Conservation (phyloP, 345 rosid genomes). For the Passiflora organensis region DNA sequence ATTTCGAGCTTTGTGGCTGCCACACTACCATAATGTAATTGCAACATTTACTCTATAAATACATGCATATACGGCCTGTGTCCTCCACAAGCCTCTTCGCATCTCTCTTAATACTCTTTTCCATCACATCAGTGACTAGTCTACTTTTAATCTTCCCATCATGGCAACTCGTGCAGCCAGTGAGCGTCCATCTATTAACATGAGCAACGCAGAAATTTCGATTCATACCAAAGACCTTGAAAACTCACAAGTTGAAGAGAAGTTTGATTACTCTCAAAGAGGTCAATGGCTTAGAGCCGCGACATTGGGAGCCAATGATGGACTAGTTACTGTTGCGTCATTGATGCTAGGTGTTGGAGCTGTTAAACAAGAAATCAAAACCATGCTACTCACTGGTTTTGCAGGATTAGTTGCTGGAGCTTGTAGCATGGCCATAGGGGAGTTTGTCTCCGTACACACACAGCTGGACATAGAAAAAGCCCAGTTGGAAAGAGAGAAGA, state of each 20-base stretch:
- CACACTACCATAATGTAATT: too few species aligned
- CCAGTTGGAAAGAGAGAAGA: not conserved
- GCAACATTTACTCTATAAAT: not conserved
- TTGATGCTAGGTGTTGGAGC: not conserved
- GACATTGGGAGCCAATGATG: not conserved
- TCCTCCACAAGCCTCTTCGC: not conserved
- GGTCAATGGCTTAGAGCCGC: conserved; percentile 1
- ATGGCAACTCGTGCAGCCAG: not conserved
- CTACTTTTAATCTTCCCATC: not conserved
- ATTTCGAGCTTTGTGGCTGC: too few species aligned
- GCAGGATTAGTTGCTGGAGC: not conserved
- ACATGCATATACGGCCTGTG: not conserved
- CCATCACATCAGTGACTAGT: not conserved
- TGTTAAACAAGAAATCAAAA: not conserved
- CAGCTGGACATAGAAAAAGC: not conserved
- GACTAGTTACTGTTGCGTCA: not conserved
- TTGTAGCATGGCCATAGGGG: not conserved
- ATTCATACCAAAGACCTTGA: not conserved
- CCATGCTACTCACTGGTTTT: not conserved
- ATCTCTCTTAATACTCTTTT: not conserved
- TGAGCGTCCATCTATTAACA: not conserved
- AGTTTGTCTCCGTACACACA: not conserved
- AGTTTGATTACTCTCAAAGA: not conserved
- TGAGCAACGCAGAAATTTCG: not conserved
- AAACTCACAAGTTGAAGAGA: not conserved